phyloP scores from a whole-genome alignment of 495 filamentous ascomycete species.

The Massariosphaeria phaeospora region DNA sequence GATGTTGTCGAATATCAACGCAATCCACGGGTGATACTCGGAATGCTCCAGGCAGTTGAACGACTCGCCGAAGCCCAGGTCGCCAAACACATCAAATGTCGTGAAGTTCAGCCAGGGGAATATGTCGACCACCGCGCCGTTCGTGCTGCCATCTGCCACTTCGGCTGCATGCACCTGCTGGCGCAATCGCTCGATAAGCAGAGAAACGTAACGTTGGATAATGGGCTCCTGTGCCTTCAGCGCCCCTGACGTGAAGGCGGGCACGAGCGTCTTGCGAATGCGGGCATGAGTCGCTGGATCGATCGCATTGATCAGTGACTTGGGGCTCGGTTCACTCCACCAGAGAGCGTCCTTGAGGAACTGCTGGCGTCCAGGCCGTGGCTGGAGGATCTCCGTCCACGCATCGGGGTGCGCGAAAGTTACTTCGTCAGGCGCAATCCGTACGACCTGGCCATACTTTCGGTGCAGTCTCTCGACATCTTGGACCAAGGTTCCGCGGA shows the following conservation, averaged over 20 bases:
- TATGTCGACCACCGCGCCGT: constrained; percentile 19
- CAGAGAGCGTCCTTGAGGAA: constrained; percentile 34
- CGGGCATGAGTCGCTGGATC: constrained; percentile 29
- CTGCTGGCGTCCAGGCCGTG: constrained; percentile 3
- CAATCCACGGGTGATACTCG: constrained; percentile 36
- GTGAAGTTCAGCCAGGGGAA: constrained; percentile 34
- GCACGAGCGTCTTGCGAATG: constrained; percentile 23
- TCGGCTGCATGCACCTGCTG: background rate
- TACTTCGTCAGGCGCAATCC: constrained; percentile 34
- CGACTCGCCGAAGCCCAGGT: constrained; percentile 35
- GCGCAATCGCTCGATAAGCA: constrained; percentile 29
- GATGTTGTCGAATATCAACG: constrained; percentile 20
- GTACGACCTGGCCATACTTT: constrained; percentile 32
- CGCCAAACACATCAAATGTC: constrained; percentile 36
- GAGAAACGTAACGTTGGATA: constrained; percentile 29
- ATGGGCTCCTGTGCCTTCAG: constrained; percentile 34
- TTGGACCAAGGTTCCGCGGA: constrained; percentile 17
- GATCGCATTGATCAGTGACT: constrained; percentile 25
- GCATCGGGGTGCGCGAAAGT: constrained; percentile 30
- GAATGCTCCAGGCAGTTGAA: constrained; percentile 31
- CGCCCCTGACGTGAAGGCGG: constrained; percentile 33
- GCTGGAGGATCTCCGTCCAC: constrained; percentile 37
- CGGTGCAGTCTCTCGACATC: constrained; percentile 30
- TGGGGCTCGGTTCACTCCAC: constrained; percentile 13
- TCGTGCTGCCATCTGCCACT: background rate